Base-by-base conservation (phyloP, 495 filamentous ascomycete genomes). In the Oidiodendron maius region DNA sequence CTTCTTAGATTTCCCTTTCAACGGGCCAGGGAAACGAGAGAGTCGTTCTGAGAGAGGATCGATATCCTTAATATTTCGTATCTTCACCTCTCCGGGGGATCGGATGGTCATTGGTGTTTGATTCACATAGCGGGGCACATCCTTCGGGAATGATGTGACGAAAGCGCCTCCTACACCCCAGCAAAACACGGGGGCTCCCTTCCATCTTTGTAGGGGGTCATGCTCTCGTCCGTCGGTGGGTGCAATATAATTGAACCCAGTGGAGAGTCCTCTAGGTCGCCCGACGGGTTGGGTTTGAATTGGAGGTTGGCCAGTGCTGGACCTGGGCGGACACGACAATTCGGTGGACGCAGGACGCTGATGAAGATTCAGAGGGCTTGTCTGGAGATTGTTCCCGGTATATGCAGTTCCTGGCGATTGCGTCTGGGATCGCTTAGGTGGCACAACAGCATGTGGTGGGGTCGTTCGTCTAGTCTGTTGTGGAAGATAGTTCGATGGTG, bases 1-100 rank as follows among this genome's bases (percentile, higher is more conserved):
- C 71, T 97, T 99, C 74, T 91, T 96, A 1, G 81, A 80, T 60
- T 97, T 96, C 25, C 79, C 71, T 68, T 82, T 89, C 9, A 96
- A 69, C 15, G 94, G 91, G 0, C 94, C 94, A 1, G 94, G 94
- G 60, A 97, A 96, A 52, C 80, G 86, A 12, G 80, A 76, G 44
- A 93, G 70, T 6, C 76, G 74, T 38, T 91, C 87, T 32, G 77
- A 67, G 10, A 89, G 59, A 6, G 85, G 82, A 28, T 86, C 62
- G 44, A 84, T 71, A 35, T 89, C 77, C 61, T 80, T 90, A 46
- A 84, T 67, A 53, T 76, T 81, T 48, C 76, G 74, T 8, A 89
- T 63, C 56, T 85, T 91, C 25, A 95, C 80, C 59, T 94, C 87
- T 0, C 94, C 94, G 28, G 89, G 86, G 44, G 75, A 87, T 40